Evolutionary conservation across 2,329 filamentous ascomycete species (phyloP), one percentile per base, ranked within the genome.

Genomic region (Penicillium sp.): DNA sequence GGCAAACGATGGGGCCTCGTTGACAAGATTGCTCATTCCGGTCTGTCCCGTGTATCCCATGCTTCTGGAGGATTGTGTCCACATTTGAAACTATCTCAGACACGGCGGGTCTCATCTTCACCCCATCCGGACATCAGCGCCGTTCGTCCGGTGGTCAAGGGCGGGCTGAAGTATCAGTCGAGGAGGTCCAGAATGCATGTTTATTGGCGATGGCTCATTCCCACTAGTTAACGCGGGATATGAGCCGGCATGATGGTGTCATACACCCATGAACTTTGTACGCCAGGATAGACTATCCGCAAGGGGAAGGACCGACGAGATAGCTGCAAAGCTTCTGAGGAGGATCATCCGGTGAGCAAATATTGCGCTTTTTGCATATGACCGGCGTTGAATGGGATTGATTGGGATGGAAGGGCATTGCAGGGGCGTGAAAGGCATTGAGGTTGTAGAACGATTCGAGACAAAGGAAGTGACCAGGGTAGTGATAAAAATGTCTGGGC

Each of bases 231-330:
- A 41, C 31, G 28, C 20, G 56, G 28, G 34, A 48, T 62, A 54
- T 57, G 48, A 48, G 14, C 39, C 47, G 31, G 42, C 38, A 47
- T 59, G 59, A 60, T 65, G 58, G 63, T 65, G 59, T 62, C 63
- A 65, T 65, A 59, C 57, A 59, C 31, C 35, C 20, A 11, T 34
- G 28, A 49, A 49, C 28, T 35, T 49, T 49, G 31, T 10, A 17
- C 35, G 45, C 45, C 45, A 49, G 45, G 45, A 49, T 34, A 28
- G 10, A 35, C 45, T 49, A 47, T 49, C 45, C 45, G 45, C 28
- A 49, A 35, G 45, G 45, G 45, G 31, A 49, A 34, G 11, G 5
- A 5, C 25, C 25, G 4, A 5, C 10, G 28, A 20, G 45, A 49
- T 20, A 6, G 25, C 20, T 49, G 28, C 28, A 15, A 34, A 49